Evolutionary conservation across 768 basidiomycete genomes (phyloP).

Genomic region (Thelephora aurantiotincta): DNA sequence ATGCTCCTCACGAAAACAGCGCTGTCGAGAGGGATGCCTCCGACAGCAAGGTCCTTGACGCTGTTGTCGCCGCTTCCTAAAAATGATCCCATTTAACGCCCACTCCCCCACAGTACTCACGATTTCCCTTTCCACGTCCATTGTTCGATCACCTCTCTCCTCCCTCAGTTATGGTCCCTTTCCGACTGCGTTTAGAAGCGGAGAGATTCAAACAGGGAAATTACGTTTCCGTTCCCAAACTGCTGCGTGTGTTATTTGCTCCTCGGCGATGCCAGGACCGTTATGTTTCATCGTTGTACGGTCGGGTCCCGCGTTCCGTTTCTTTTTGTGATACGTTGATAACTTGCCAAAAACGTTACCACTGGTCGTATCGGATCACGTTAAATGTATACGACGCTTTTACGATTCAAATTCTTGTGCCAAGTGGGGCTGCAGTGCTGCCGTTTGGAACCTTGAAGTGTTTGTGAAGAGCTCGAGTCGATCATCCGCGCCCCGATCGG

Average conservation of each 20-base stretch:
- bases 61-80: slow-evolving; percentile 5
- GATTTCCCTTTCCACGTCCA: not conserved
- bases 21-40: slow-evolving; percentile 20
- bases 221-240: not conserved
- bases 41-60: slow-evolving; percentile 8
- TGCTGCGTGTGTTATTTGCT: not conserved
- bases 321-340: not conserved
- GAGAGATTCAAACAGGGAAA: not conserved
- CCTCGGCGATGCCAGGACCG: not conserved
- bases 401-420: not conserved
- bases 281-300: not conserved
- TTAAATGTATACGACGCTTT: not conserved
- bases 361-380: not conserved
- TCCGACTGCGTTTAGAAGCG: no score
- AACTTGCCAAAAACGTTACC: not conserved
- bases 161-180: not conserved
- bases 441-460: no score
- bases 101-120: no score
- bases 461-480: no score
- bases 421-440: no score
- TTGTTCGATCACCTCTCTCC: not conserved
- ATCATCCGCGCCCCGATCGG: no score
- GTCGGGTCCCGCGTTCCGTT: not conserved
- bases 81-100: no score
- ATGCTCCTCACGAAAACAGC: slow-evolving; percentile 53